Conservation (phyloP, 129 eudicot genomes). For the Escallonia herrerae region DNA sequence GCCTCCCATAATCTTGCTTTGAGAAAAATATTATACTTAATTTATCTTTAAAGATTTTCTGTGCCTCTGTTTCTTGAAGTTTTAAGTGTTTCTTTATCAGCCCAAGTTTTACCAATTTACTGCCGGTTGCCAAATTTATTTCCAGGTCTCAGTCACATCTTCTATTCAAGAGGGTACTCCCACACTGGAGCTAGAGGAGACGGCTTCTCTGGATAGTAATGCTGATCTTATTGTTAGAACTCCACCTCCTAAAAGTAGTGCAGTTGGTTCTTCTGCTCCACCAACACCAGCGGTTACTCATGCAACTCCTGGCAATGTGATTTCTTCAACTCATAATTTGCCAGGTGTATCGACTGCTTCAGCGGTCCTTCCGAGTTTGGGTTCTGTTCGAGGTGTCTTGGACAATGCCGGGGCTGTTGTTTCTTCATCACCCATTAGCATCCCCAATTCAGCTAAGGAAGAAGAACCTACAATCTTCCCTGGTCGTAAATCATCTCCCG, state of each 20-base stretch:
- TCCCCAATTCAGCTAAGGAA: conserved; percentile 46
- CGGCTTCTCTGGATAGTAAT: conserved; percentile 48
- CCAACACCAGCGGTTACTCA: conserved; percentile 58
- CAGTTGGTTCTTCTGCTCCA: conserved; percentile 46
- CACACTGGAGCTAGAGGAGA: conserved; percentile 56
- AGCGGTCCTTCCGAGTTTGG: conserved; percentile 32
- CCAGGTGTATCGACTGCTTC: conserved; percentile 25
- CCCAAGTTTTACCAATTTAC: too few relatives aligned
- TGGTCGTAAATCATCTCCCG: conserved; percentile 65
- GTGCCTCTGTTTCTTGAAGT: not conserved
- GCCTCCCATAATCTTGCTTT: too few relatives aligned
- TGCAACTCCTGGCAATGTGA: conserved; percentile 30
- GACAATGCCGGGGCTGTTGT: conserved; percentile 33
- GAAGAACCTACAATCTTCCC: conserved; percentile 68
- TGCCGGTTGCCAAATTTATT: conserved; percentile 9
- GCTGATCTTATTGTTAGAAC: conserved; percentile 57
- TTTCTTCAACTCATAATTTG: conserved; percentile 13
- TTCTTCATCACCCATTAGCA: conserved; percentile 44
- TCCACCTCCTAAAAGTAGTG: conserved; percentile 64
- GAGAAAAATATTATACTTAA: too few relatives aligned
- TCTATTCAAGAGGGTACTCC: conserved; percentile 42
- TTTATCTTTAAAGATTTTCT: not conserved
- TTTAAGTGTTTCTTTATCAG: not conserved
- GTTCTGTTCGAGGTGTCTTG: conserved; percentile 33
- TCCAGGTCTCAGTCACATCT: conserved; percentile 35